Percentiles rank a stretch among this genome's conserved stretches.
Evolutionary conservation across 2,329 filamentous ascomycete species (phyloP).

Genomic region (Didymella exigua): DNA sequence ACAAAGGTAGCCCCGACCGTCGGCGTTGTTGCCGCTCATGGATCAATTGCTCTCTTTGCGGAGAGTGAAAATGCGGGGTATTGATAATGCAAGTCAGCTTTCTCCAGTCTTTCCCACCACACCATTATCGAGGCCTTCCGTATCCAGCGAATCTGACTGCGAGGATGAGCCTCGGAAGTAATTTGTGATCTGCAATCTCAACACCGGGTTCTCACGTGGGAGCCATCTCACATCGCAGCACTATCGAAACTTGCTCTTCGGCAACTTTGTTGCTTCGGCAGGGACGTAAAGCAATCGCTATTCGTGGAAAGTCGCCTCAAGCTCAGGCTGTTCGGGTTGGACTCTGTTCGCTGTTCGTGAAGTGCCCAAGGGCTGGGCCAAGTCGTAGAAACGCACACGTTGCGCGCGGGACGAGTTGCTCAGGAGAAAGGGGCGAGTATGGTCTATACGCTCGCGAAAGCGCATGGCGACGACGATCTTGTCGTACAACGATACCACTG

Average conservation of each 20-base stretch:
- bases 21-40: constrained; percentile 12
- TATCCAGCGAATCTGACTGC: constrained; percentile 1
- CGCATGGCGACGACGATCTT: not conserved
- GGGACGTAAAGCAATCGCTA: not conserved
- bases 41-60: constrained; percentile 4
- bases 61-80: constrained; percentile 18
- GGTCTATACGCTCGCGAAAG: not conserved
- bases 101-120: constrained; percentile 4
- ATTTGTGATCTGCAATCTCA: not conserved
- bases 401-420: not conserved
- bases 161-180: constrained; percentile 4
- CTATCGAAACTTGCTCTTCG: constrained; percentile 1
- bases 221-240: not conserved
- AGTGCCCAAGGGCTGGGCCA: not conserved
- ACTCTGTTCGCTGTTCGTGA: not conserved
- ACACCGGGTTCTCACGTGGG: constrained; percentile 9
- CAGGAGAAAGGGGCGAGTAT: not conserved
- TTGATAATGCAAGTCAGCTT: constrained; percentile 12
- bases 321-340: not conserved
- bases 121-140: not conserved
- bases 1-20: constrained; percentile 6
- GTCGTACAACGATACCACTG: not conserved
- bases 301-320: not conserved
- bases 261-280: not conserved
- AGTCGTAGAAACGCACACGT: not conserved